A percentile compares a stretch with the other conserved stretches of the same genome.
These are phyloP conservation scores for Annulohypoxylon stygium DNA, from an alignment of 495 filamentous ascomycete species.

Conservation along the genomic window DNA sequence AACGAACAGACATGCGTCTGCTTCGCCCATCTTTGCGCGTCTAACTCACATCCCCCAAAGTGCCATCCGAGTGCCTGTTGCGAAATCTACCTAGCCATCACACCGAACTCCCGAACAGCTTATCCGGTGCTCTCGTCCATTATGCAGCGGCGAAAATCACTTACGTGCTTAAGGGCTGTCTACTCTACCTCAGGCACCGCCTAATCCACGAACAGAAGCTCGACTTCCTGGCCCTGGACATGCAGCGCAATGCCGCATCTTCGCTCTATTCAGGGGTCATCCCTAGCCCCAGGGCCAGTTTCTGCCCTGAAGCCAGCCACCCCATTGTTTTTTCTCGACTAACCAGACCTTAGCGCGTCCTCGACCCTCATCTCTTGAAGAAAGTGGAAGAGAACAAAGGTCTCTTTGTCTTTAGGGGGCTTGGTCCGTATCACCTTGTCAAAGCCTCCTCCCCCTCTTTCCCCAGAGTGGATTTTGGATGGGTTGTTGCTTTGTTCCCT, in stretches of 20 bases:
- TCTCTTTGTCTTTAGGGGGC: neutral
- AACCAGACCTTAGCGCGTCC: neutral
- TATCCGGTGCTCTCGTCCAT: neutral
- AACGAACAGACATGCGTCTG: slow-evolving; percentile 16
- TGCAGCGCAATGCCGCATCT: slow-evolving; percentile 16
- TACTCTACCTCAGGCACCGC: slow-evolving; percentile 7
- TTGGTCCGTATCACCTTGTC: slow-evolving; percentile 18
- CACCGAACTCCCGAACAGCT: slow-evolving; percentile 32
- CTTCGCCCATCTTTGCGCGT: neutral
- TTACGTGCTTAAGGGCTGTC: slow-evolving; percentile 22
- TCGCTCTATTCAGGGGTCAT: slow-evolving; percentile 2
- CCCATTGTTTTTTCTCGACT: slow-evolving; percentile 11
- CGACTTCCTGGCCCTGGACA: neutral
- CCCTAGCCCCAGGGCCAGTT: neutral
- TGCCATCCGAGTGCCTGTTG: neutral
- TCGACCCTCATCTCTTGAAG: slow-evolving; percentile 5
- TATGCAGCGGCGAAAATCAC: neutral
- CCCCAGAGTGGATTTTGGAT: slow-evolving; percentile 33
- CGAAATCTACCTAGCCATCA: neutral
- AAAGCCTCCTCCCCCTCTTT: slow-evolving; percentile 15
- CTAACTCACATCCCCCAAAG: neutral
- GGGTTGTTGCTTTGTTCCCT: neutral
- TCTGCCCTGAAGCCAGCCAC: neutral
- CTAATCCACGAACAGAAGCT: slow-evolving; percentile 32
- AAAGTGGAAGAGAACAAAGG: neutral